Evolutionary conservation across 2,329 filamentous ascomycete genomes (phyloP), one percentile per base, ranked within the genome.

Genomic region (Tolypocladium amazonense): DNA sequence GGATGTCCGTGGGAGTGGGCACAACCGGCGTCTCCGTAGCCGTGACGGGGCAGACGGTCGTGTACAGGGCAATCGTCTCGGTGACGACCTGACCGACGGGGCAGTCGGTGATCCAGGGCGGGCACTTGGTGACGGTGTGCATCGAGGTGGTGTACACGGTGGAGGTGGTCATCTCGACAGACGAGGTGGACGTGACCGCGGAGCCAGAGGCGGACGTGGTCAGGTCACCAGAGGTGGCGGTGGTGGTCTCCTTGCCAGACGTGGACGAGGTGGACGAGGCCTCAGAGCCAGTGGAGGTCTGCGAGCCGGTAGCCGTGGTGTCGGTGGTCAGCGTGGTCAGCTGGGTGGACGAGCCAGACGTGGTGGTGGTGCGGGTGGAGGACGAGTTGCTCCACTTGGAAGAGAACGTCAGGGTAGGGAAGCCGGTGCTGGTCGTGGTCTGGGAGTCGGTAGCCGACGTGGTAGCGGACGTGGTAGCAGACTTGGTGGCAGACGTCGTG

Each of bases 71-170:
- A 38, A 78, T 69, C 9, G 68, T 67, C 58, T 73, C 67, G 6
- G 75, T 77, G 37, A 70, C 71, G 43, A 75, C 67, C 39, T 69
- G 63, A 38, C 65, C 65, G 2, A 62, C 65, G 12, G 72, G 71
- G 65, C 73, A 75, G 69, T 72, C 65, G 47, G 69, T 69, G 27
- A 74, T 66, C 27, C 67, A 66, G 23, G 81, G 74, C 55, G 74
- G 76, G 72, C 82, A 85, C 59, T 65, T 61, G 66, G 78, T 83
- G 72, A 83, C 74, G 66, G 81, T 83, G 63, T 77, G 74, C 64
- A 80, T 63, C 18, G 62, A 63, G 43, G 70, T 73, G 58, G 67
- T 68, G 67, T 70, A 73, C 35, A 75, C 67, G 39, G 71, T 70
- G 37, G 69, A 71, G 55, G 73, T 74, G 59, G 63, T 67, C 59